Base-by-base conservation (phyloP, 1,284 basidiomycete species). In the Puccinia coronata region DNA sequence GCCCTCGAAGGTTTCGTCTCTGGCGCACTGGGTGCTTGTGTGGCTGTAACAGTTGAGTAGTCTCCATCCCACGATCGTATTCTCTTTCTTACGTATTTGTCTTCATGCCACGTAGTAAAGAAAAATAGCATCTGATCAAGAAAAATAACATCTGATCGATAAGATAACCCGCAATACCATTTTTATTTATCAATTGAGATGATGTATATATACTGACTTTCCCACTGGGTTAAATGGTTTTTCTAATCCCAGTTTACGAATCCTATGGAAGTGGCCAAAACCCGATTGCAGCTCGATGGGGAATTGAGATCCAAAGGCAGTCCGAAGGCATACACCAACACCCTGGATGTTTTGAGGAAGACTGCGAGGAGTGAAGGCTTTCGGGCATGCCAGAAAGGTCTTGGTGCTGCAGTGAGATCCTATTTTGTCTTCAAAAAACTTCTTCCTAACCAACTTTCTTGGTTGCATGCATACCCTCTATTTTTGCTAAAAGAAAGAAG, bases 201-300 rank as follows among this genome's bases (percentile, higher is more conserved):
- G n/a, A n/a, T n/a, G n/a, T n/a, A n/a, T n/a, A 51, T 11, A 34
- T 18, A 16, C 9, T 31, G 34, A 39, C 6, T 41, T 8, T 18
- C 49, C 34, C 18, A 34, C 16, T n/a, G 25, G 53, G 31, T 28
- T 71, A 6, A 20, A 49, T 51, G 28, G 25, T 16, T 4, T 41
- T 49, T 31, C 34, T n/a, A 20, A 2, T n/a, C 25, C n/a, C 34
- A 80, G 79, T 80, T 80, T 59, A 80, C 79, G 18, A 80, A 82
- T 65, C 80, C 82, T 20, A 83, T 88, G 14, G 95, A 97, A 85
- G 94, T 97, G 43, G 92, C 93, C 81, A 98, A 98, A 87, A 98
- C 95, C 49, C 91, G 96, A 82, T 87, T 98, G 77, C 95, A 98
- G 86, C 89, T 98, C 31, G 95, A 98, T 86, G 96, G 95, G 31